phyloP scores from a whole-genome alignment of 2,329 filamentous ascomycete species.

The Venturia asperata region DNA sequence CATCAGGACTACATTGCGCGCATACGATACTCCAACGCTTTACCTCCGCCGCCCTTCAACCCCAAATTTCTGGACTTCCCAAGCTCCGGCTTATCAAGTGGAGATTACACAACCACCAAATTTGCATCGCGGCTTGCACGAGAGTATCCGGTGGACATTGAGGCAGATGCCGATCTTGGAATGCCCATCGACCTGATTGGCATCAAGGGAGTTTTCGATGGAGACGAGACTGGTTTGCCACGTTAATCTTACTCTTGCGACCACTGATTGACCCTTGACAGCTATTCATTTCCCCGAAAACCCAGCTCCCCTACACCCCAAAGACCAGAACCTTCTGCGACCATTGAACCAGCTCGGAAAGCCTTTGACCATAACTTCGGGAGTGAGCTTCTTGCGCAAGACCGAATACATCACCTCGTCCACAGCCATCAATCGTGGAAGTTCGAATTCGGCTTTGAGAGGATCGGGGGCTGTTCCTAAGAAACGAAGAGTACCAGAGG shows the following conservation, averaged over 20 bases:
- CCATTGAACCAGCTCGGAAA: slow-evolving; percentile 81
- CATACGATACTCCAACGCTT: slow-evolving; percentile 89
- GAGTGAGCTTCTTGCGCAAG: slow-evolving; percentile 87
- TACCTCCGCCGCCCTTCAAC: slow-evolving; percentile 87
- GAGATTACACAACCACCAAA: slow-evolving; percentile 81
- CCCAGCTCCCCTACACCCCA: slow-evolving; percentile 66
- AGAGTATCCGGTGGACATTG: slow-evolving; percentile 91
- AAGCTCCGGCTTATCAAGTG: slow-evolving; percentile 78
- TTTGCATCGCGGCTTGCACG: slow-evolving; percentile 85
- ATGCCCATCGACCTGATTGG: slow-evolving; percentile 96
- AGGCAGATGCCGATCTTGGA: slow-evolving; percentile 93
- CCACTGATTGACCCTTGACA: slow-evolving; percentile 33
- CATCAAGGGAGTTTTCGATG: slow-evolving; percentile 89
- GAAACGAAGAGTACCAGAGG: slow-evolving; percentile 29
- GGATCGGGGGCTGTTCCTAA: slow-evolving; percentile 35
- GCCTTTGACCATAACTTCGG: slow-evolving; percentile 64
- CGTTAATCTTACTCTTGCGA: slow-evolving; percentile 25
- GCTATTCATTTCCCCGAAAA: slow-evolving; percentile 75
- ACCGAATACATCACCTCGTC: slow-evolving; percentile 82
- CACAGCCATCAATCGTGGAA: slow-evolving; percentile 25
- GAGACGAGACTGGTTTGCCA: slow-evolving; percentile 75
- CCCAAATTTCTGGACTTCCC: slow-evolving; percentile 97
- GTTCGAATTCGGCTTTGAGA: slow-evolving; percentile 26
- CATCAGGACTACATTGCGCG: slow-evolving; percentile 97
- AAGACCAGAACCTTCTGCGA: slow-evolving; percentile 76